Evolutionary conservation across 2,329 filamentous ascomycete genomes (phyloP), one percentile per base, ranked within the genome.

Genomic region (Tricladium varicosporioides): DNA sequence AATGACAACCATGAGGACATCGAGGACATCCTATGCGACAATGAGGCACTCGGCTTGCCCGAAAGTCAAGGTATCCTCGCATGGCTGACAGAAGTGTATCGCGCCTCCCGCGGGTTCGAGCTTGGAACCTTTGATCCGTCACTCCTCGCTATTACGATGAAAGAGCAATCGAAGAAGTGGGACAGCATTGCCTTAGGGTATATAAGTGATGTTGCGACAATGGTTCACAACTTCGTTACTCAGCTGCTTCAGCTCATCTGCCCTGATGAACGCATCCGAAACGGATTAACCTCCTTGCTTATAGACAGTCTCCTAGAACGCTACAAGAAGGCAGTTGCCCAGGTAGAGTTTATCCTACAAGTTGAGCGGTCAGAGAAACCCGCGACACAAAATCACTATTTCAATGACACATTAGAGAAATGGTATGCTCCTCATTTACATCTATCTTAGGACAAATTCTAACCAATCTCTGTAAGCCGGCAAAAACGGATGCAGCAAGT

Each of bases 351-450:
- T 27, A 7, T 51, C 11, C 10, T 51, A 11, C 32, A 51, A 31
- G 19, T 59, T 44, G 33, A 58, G 54, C 58, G 53, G 43, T 64
- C 69, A 0, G 73, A 74, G 1, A 75, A 67, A 0, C 78, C 78
- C 0, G 69, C 72, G 16, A 87, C 84, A 0, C 65, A 77, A 45
- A 82, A 86, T 58, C 75, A 78, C 43, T 77, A 77, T 54, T 85
- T 86, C 67, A 78, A 72, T 59, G 70, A 76, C 2, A 75, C 54
- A 1, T 19, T 56, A 10, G 4, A 54, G 15, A 50, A 48, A 18
- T 44, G 40, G 16, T 32, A 51, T 22, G 22, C 8, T 8, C 31
- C 46, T 19, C 18, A 27, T 27, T 16, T n/a, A 42, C 44, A n/a
- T 5, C 10, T 31, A n/a, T 10, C n/a, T 32, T 16, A 15, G 15